phyloP scores from a whole-genome alignment of 73 alveolate species.

The Stentor coeruleus region DNA sequence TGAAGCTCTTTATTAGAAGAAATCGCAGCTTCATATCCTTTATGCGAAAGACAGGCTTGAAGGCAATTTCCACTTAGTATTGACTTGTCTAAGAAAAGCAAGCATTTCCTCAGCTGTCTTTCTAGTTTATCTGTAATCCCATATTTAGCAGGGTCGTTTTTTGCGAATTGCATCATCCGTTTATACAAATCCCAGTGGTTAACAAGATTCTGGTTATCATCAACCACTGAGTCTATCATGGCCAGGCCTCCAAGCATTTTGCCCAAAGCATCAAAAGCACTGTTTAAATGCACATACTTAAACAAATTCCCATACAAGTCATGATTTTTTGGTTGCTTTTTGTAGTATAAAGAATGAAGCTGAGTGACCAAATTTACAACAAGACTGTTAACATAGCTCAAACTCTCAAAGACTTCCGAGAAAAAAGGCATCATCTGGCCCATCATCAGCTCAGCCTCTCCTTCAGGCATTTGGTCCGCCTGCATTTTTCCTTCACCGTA shows the following conservation, averaged over 20 bases:
- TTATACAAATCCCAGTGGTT: slow-evolving; percentile 74
- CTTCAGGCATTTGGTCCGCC: slow-evolving; percentile 51
- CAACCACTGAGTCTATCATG: slow-evolving; percentile 68
- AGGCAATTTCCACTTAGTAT: slow-evolving; percentile 45
- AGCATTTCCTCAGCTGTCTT: slow-evolving; percentile 57
- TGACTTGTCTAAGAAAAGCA: slow-evolving; percentile 38
- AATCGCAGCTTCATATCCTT: slow-evolving; percentile 47
- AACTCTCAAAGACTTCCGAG: slow-evolving; percentile 61
- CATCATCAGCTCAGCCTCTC: slow-evolving; percentile 64
- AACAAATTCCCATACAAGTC: slow-evolving; percentile 51
- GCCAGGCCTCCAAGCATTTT: slow-evolving; percentile 52
- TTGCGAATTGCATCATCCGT: slow-evolving; percentile 68
- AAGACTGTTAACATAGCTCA: slow-evolving; percentile 58
- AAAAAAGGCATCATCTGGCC: slow-evolving; percentile 63
- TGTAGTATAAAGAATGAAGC: slow-evolving; percentile 62
- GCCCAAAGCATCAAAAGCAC: slow-evolving; percentile 74
- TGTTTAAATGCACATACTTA: slow-evolving; percentile 54
- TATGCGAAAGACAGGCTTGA: slow-evolving; percentile 33
- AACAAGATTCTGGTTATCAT: slow-evolving; percentile 64
- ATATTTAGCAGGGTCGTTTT: slow-evolving; percentile 62
- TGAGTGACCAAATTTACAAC: slow-evolving; percentile 62
- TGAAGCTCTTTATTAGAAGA: slow-evolving; percentile 65
- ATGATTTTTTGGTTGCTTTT: slow-evolving; percentile 40
- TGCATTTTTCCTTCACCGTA: slow-evolving; percentile 24
- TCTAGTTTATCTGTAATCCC: slow-evolving; percentile 52